Percentiles rank a stretch among this genome's conserved stretches.
phyloP scores from a whole-genome alignment of 1,284 basidiomycete species.

The Amylostereum chailletii region DNA sequence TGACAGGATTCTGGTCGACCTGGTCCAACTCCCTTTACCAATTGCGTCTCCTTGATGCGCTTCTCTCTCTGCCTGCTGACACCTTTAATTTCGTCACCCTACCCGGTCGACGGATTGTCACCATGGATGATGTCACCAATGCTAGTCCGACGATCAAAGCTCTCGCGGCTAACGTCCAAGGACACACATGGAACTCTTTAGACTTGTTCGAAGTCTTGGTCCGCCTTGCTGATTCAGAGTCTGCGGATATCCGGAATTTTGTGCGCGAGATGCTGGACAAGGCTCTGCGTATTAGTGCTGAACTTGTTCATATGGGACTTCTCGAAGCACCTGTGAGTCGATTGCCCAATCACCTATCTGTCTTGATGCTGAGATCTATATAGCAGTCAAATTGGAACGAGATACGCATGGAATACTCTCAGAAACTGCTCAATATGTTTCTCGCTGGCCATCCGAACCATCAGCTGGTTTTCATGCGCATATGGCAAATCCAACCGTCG shows the following conservation, averaged over 20 bases:
- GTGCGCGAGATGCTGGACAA: conserved; percentile 89
- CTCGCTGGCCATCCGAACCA: conserved; percentile 89
- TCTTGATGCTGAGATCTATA: neutral
- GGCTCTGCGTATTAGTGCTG: conserved; percentile 87
- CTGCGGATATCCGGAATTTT: conserved; percentile 59
- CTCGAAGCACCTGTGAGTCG: conserved; percentile 79
- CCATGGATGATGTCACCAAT: conserved; percentile 77
- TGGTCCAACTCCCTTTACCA: conserved; percentile 88
- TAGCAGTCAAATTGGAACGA: conserved; percentile 81
- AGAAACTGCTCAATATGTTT: conserved; percentile 86
- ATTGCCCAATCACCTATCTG: neutral
- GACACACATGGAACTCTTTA: conserved; percentile 89
- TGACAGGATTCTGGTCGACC: conserved; percentile 70
- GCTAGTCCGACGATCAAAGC: conserved; percentile 84
- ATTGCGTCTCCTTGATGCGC: conserved; percentile 79
- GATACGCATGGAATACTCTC: conserved; percentile 80
- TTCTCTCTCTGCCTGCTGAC: conserved; percentile 82
- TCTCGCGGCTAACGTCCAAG: conserved; percentile 78
- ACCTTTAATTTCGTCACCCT: conserved; percentile 87
- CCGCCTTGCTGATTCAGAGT: conserved; percentile 64
- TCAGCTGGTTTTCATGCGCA: conserved; percentile 92
- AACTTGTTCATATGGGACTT: conserved; percentile 90
- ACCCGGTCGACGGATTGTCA: conserved; percentile 73
- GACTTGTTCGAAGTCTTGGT: conserved; percentile 90
- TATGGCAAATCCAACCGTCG: conserved; percentile 85